phyloP scores from a whole-genome alignment of 768 basidiomycete species.

The Panellus pusillus region DNA sequence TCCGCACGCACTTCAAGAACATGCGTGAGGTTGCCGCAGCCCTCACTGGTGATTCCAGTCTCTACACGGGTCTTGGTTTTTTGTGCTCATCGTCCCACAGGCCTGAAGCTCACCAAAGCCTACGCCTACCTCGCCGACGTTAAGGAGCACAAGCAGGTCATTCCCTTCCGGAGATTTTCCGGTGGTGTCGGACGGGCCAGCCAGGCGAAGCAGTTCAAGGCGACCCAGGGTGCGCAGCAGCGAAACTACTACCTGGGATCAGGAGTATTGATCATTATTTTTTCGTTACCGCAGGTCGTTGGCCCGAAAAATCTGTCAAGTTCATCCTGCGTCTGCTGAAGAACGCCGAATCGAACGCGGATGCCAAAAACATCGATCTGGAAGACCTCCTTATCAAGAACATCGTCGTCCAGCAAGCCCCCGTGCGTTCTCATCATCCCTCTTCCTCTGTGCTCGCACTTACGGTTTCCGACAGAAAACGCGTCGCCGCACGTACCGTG shows the following conservation, averaged over 20 bases:
- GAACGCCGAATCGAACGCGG: slow-evolving; percentile 99
- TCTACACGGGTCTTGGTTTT: neutral
- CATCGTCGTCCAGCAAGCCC: slow-evolving; percentile 98
- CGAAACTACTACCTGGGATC: too few relatives aligned
- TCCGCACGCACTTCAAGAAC: slow-evolving; percentile 99
- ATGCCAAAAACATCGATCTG: slow-evolving; percentile 92
- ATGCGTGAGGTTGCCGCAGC: slow-evolving; percentile 99
- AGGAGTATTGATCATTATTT: too few relatives aligned
- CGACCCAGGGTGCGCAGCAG: slow-evolving; percentile 78
- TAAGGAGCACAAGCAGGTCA: slow-evolving; percentile 92
- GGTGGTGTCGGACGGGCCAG: slow-evolving; percentile 94
- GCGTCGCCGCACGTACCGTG: slow-evolving; percentile 98
- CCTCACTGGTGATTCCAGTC: slow-evolving; percentile 65
- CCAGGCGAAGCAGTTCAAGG: slow-evolving; percentile 95
- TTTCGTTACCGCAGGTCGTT: slow-evolving; percentile 74
- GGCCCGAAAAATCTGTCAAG: slow-evolving; percentile 98
- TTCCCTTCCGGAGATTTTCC: slow-evolving; percentile 94
- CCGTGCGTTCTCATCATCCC: slow-evolving; percentile 55
- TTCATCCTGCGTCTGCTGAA: slow-evolving; percentile 94
- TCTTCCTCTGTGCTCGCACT: slow-evolving; percentile 2
- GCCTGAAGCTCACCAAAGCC: slow-evolving; percentile 92
- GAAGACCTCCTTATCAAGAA: slow-evolving; percentile 94
- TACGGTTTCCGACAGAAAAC: slow-evolving; percentile 65
- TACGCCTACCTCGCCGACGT: slow-evolving; percentile 93
- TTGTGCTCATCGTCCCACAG: slow-evolving; percentile 36